phyloP scores from a whole-genome alignment of 352 stramenopile species.

The Phytophthora meadii region DNA sequence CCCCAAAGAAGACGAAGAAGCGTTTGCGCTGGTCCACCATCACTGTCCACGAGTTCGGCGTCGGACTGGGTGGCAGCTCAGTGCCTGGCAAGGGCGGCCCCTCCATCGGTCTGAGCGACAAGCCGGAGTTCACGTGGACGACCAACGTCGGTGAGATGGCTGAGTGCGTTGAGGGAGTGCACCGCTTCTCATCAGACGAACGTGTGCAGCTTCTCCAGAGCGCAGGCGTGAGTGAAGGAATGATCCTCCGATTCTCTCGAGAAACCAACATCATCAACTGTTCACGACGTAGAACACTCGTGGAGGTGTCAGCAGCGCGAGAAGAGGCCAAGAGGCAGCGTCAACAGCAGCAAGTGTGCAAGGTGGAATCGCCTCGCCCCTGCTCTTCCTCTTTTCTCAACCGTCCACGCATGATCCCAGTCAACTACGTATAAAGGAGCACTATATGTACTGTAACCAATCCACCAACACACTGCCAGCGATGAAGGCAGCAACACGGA shows the following conservation, averaged over 20 bases:
- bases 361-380: slow-evolving; percentile 20
- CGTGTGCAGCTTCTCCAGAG: slow-evolving; percentile 55
- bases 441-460: slow-evolving; percentile 2
- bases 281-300: slow-evolving; percentile 56
- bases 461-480: not conserved
- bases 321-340: slow-evolving; percentile 41
- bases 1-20: slow-evolving; percentile 43
- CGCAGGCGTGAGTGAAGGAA: slow-evolving; percentile 63
- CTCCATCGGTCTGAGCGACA: slow-evolving; percentile 57
- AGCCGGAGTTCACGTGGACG: slow-evolving; percentile 65
- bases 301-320: slow-evolving; percentile 47
- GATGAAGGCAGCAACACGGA: slow-evolving; percentile 1
- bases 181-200: slow-evolving; percentile 61
- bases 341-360: slow-evolving; percentile 25
- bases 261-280: slow-evolving; percentile 73
- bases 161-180: slow-evolving; percentile 62
- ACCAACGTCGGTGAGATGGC: slow-evolving; percentile 73
- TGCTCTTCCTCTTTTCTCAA: slow-evolving; percentile 43
- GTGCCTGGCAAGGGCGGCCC: slow-evolving; percentile 59
- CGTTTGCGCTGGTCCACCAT: slow-evolving; percentile 60
- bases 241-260: slow-evolving; percentile 71
- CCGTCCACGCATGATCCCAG: slow-evolving; percentile 53
- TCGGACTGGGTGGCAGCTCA: slow-evolving; percentile 56
- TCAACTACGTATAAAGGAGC: slow-evolving; percentile 49
- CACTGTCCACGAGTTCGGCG: slow-evolving; percentile 66